Evolutionary conservation across 805 yeast genomes (phyloP), one percentile per base, ranked within the genome.

Genomic region (Candida nitratophila): DNA sequence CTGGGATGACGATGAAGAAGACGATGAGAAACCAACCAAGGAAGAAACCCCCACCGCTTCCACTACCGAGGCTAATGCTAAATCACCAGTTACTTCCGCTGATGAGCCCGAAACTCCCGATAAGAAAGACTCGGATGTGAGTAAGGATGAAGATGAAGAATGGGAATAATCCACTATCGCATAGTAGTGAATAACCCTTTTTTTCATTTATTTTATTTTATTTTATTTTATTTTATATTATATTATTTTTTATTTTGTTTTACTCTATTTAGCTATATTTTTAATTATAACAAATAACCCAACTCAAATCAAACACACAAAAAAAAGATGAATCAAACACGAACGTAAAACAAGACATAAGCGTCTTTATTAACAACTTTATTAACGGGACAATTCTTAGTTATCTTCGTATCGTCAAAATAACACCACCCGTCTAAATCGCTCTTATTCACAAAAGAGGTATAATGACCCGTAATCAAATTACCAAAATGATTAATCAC

Each of bases 401-500:
- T 68, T n/a, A 83, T 81, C 44, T 72, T 75, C 0, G 86, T 74
- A 60, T 89, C 96, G 61, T 89, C 96, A 61, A 82, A 89, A 48
- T 80, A 77, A 54, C 86, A 79, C 96, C 96, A 89, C 1, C 81
- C 83, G 44, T 68, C 66, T 34, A 56, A 63, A 19, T 60, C 59
- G 22, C 79, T 80, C 54, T 86, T 86, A 56, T 79, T 67, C 4
- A 86, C 91, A 56, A 71, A 86, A 1, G 95, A 68, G 0, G 96
- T 90, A 62, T 90, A 90, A 62, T 90, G 97, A 0, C 97, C 97
- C 9, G 90, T 85, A 36, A 81, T 76, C 33, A 90, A 69, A 34
- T 84, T 80, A 12, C 97, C 97, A 48, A 66, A 79, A 61, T 90
- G 97, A 51, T 86, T 81, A 15, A 87, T 87, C 1, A 89, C 96